These are phyloP conservation scores for Ceratobasidium sp. DNA, from an alignment of 1,284 basidiomycete species.

Conservation along the genomic window DNA sequence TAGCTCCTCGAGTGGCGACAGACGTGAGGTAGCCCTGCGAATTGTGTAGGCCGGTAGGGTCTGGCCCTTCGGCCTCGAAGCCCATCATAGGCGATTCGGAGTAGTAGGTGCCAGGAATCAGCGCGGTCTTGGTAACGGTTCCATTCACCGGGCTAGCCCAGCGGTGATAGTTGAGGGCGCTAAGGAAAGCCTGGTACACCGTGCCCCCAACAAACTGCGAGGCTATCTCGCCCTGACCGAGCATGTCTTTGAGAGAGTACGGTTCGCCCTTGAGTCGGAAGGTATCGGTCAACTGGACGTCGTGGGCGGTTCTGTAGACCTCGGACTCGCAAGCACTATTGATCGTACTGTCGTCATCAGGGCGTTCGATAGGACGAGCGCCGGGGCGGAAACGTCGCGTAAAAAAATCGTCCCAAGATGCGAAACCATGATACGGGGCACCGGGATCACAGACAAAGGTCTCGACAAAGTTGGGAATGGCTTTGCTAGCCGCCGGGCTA, in stretches of 20 bases:
- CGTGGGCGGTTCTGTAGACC: conserved; percentile 57
- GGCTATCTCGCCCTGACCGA: conserved; percentile 56
- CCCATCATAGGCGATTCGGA: conserved; percentile 54
- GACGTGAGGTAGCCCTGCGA: conserved; percentile 59
- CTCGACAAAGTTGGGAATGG: conserved; percentile 54
- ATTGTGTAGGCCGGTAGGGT: conserved; percentile 53
- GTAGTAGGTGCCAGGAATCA: conserved; percentile 67
- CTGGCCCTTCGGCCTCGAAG: conserved; percentile 52
- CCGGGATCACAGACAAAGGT: conserved; percentile 62
- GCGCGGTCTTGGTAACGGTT: conserved; percentile 59
- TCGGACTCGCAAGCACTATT: conserved; percentile 64
- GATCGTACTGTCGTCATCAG: conserved; percentile 59
- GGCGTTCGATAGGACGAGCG: conserved; percentile 59
- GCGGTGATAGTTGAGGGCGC: conserved; percentile 65
- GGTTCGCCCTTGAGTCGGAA: conserved; percentile 66
- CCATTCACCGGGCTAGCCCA: conserved; percentile 69
- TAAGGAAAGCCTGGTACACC: conserved; percentile 68
- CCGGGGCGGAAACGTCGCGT: conserved; percentile 60
- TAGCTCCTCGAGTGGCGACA: conserved; percentile 63
- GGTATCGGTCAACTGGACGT: conserved; percentile 57
- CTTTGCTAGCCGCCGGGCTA: conserved; percentile 56
- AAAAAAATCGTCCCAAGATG: conserved; percentile 70
- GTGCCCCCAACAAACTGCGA: conserved; percentile 64
- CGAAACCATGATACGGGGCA: conserved; percentile 60
- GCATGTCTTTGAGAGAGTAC: conserved; percentile 62